phyloP scores from a whole-genome alignment of 768 basidiomycete genomes.

The Termitomyces sp. region DNA sequence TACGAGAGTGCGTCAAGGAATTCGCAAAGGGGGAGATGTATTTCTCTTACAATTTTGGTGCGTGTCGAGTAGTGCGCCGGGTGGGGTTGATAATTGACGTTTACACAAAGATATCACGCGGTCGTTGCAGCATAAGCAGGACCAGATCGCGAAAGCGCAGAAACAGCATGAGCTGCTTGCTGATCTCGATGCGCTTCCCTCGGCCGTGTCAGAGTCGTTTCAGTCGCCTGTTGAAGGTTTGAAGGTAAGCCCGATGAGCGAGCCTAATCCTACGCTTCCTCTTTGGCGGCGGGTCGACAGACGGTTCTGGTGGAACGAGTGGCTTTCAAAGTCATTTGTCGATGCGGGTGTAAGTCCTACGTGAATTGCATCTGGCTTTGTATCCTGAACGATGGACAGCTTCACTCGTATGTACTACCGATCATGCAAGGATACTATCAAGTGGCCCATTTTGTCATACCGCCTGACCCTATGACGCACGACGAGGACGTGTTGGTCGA shows the following conservation, averaged over 20 bases:
- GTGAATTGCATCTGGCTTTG: not conserved
- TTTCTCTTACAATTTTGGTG: slow-evolving; percentile 84
- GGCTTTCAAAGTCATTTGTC: slow-evolving; percentile 76
- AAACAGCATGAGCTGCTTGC: slow-evolving; percentile 55
- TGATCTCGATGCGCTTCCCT: slow-evolving; percentile 50
- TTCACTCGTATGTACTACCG: slow-evolving; percentile 84
- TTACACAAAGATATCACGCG: slow-evolving; percentile 65
- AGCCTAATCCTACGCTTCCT: slow-evolving; percentile 75
- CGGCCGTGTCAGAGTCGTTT: slow-evolving; percentile 18
- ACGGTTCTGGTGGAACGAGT: slow-evolving; percentile 97
- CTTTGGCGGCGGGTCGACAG: slow-evolving; percentile 89
- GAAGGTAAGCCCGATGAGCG: slow-evolving; percentile 49
- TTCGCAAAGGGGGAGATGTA: slow-evolving; percentile 87
- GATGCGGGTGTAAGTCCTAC: slow-evolving; percentile 69
- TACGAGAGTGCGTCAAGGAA: slow-evolving; percentile 72
- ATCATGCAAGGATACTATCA: slow-evolving; percentile 95
- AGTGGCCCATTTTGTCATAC: slow-evolving; percentile 59
- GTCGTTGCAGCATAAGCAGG: slow-evolving; percentile 76
- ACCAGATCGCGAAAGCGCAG: slow-evolving; percentile 51
- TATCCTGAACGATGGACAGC: slow-evolving; percentile 26
- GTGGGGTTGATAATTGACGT: not conserved
- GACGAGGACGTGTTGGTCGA: slow-evolving; percentile 55
- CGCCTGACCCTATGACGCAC: slow-evolving; percentile 38
- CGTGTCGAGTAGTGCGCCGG: slow-evolving; percentile 4
- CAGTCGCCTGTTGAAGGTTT: slow-evolving; percentile 17